These are phyloP conservation scores for Auriculariales sp. DNA, from an alignment of 768 basidiomycete species.

Conservation along the genomic window DNA sequence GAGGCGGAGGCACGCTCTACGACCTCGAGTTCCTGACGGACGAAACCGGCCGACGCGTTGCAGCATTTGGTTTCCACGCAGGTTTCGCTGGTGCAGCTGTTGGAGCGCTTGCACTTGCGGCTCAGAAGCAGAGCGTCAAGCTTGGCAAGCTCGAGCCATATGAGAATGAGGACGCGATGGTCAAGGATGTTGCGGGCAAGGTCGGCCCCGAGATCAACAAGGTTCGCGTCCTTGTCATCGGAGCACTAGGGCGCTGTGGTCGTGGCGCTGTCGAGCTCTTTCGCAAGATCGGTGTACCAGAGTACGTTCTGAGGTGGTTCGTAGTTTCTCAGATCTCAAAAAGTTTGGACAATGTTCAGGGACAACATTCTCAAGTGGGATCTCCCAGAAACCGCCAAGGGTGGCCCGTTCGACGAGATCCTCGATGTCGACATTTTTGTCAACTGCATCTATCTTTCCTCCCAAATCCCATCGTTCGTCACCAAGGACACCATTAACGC, in stretches of 20 bases:
- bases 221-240: conserved; percentile 83
- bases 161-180: conserved; percentile 72
- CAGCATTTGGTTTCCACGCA: conserved; percentile 96
- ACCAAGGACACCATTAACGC: conserved; percentile 52
- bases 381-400: conserved; percentile 89
- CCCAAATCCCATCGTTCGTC: conserved; percentile 72
- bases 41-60: conserved; percentile 71
- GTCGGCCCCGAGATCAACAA: conserved; percentile 49
- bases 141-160: conserved; percentile 70
- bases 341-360: conserved; percentile 24
- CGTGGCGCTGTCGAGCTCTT: conserved; percentile 92
- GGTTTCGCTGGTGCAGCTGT: conserved; percentile 94
- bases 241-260: conserved; percentile 90
- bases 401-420: conserved; percentile 91
- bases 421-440: conserved; percentile 94
- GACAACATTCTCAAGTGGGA: conserved; percentile 97
- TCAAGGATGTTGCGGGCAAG: conserved; percentile 48
- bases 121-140: conserved; percentile 41
- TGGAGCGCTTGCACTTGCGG: conserved; percentile 66
- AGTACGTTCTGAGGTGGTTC: conserved; percentile 40
- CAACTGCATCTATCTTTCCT: conserved; percentile 97
- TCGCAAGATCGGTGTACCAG: conserved; percentile 84
- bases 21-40: conserved; percentile 94
- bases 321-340: background rate
- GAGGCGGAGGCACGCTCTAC: conserved; percentile 75